Percentiles rank a stretch among this genome's conserved stretches.
phyloP scores from a whole-genome alignment of 1,139 yeast genomes.

The Taiozyma sp. region DNA sequence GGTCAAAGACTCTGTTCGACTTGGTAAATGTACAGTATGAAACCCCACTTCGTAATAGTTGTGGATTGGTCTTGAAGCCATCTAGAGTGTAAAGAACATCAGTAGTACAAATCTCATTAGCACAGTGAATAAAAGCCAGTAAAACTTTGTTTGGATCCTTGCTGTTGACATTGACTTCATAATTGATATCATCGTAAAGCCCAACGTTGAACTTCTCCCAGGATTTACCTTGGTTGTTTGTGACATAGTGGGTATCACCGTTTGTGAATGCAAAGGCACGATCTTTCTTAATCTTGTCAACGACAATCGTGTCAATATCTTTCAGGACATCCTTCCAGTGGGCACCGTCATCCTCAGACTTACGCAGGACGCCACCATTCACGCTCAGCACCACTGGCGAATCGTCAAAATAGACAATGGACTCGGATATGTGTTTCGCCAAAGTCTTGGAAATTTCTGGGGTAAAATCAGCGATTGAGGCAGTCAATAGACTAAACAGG shows the following conservation, averaged over 20 bases:
- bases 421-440: conserved; percentile 14
- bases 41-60: conserved; percentile 26
- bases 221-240: conserved; percentile 51
- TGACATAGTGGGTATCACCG: conserved; percentile 39
- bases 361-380: conserved; percentile 28
- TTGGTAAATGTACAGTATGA: conserved; percentile 48
- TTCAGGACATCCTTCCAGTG: conserved; percentile 39
- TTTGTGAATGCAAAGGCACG: conserved; percentile 50
- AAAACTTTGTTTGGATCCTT: conserved; percentile 36
- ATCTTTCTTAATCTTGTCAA: conserved; percentile 40
- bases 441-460: conserved; percentile 18
- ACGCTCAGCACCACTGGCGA: conserved; percentile 42
- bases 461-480: conserved; percentile 11
- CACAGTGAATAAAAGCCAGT: conserved; percentile 36
- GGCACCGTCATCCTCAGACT: conserved; percentile 56
- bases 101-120: conserved; percentile 31
- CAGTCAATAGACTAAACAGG: not conserved
- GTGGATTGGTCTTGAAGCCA: conserved; percentile 42
- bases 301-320: conserved; percentile 29
- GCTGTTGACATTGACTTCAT: conserved; percentile 35
- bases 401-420: conserved; percentile 47
- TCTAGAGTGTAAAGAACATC: conserved; percentile 46
- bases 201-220: conserved; percentile 45
- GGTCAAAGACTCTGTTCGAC: conserved; percentile 34
- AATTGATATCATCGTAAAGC: conserved; percentile 13